These are phyloP conservation scores for Cornus kousa DNA, from an alignment of 148 eudicot genomes.

Conservation along the genomic window DNA sequence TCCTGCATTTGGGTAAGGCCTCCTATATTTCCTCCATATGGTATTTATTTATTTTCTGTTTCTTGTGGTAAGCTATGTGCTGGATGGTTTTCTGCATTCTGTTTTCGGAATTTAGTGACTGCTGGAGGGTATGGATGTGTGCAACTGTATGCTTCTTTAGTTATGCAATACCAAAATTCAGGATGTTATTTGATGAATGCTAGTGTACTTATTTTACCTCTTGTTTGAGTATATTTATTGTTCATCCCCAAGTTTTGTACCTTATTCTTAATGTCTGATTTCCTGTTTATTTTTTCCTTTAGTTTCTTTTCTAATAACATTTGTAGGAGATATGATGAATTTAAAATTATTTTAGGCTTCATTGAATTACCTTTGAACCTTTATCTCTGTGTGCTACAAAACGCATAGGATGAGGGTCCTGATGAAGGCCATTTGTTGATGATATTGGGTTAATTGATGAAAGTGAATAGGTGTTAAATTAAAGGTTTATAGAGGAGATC, in stretches of 20 bases:
- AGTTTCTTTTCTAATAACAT: background rate
- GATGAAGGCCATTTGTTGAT: too few species aligned
- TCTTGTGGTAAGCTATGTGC: background rate
- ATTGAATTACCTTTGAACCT: too few species aligned
- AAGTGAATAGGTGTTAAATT: too few species aligned
- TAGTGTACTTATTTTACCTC: background rate
- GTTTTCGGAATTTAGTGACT: background rate
- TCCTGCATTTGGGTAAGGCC: slow-evolving; percentile 59
- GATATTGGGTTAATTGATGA: too few species aligned
- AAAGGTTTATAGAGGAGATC: too few species aligned
- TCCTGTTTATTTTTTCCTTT: background rate
- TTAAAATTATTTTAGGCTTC: too few species aligned
- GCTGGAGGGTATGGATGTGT: too few species aligned
- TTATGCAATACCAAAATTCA: too few species aligned
- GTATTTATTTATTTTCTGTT: background rate
- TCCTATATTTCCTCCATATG: background rate
- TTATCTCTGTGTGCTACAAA: background rate
- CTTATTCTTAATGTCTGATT: too few species aligned
- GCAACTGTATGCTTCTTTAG: too few species aligned
- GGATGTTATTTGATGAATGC: background rate
- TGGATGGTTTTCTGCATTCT: background rate
- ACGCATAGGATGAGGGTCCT: background rate
- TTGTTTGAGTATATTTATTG: background rate
- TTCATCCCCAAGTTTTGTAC: background rate
- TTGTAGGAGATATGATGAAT: too few species aligned